These are phyloP conservation scores for Przewalskia tangutica DNA, from an alignment of 257 asterid species.

Conservation along the genomic window DNA sequence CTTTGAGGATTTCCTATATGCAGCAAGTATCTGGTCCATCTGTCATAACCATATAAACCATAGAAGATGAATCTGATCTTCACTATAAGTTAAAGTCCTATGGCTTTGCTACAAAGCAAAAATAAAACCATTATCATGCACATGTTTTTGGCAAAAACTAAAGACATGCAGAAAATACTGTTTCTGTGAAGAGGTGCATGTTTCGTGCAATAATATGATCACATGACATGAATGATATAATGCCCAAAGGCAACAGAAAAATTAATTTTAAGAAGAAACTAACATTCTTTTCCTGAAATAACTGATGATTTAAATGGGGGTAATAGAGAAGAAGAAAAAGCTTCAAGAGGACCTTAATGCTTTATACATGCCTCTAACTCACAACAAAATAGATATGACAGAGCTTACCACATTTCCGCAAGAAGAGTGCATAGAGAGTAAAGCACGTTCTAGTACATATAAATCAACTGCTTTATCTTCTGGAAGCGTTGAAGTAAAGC, in stretches of 20 bases:
- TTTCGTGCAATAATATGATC: background rate
- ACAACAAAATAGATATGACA: background rate
- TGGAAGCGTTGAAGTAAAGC: slow-evolving; percentile 88
- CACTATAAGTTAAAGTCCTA: background rate
- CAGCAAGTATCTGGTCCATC: slow-evolving; percentile 82
- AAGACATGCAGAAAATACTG: background rate
- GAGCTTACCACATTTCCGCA: slow-evolving; percentile 86
- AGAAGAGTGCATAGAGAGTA: slow-evolving; percentile 93
- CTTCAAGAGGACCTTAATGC: background rate
- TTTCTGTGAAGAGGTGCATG: background rate
- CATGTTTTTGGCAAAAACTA: background rate
- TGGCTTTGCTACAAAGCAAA: background rate
- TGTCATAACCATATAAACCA: slow-evolving; percentile 6
- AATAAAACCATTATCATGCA: background rate
- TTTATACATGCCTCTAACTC: background rate
- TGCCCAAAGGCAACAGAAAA: background rate
- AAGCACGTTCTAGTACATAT: slow-evolving; percentile 91
- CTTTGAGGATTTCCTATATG: slow-evolving; percentile 86
- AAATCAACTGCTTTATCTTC: slow-evolving; percentile 97
- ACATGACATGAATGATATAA: background rate
- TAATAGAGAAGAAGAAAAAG: background rate
- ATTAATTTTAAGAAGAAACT: background rate
- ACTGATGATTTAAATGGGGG: background rate
- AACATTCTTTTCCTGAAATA: background rate
- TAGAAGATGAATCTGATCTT: background rate